These are phyloP conservation scores for Wickerhamiella kazuoi DNA, from an alignment of 805 yeast genomes.

Conservation along the genomic window DNA sequence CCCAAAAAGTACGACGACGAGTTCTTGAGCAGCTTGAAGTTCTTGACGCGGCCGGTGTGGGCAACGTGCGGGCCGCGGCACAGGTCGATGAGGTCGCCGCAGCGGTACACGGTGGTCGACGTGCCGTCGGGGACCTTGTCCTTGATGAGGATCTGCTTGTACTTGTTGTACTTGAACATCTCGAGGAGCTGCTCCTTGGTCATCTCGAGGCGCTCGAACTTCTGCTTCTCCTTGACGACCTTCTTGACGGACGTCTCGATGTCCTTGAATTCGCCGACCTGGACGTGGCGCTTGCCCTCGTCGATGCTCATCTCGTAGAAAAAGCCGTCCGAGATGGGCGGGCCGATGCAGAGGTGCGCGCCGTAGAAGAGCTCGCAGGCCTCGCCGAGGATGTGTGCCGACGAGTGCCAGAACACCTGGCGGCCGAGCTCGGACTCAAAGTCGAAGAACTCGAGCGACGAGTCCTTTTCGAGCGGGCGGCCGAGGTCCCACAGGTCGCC, in stretches of 20 bases:
- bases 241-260: constrained; percentile 75
- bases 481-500: constrained; percentile 89
- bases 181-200: constrained; percentile 77
- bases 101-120: constrained; percentile 89
- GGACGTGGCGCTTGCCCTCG: constrained; percentile 54
- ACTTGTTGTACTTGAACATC: constrained; percentile 92
- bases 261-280: constrained; percentile 66
- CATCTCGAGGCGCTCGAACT: constrained; percentile 82
- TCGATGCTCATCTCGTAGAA: constrained; percentile 88
- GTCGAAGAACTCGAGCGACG: constrained; percentile 60
- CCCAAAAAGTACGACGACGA: constrained; percentile 94
- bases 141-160: constrained; percentile 71
- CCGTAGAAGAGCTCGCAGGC: constrained; percentile 94
- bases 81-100: constrained; percentile 92
- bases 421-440: constrained; percentile 91
- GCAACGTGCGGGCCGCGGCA: constrained; percentile 98
- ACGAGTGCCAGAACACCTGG: constrained; percentile 95
- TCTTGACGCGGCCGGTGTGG: constrained; percentile 90
- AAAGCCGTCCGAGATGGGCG: constrained; percentile 95
- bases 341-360: constrained; percentile 84
- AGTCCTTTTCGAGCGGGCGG: constrained; percentile 72
- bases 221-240: constrained; percentile 89
- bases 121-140: constrained; percentile 92
- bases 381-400: constrained; percentile 96
- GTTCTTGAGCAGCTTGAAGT: constrained; percentile 83